A percentile compares a stretch with the other conserved stretches of the same genome.
Conservation (phyloP, 1,139 yeast genomes). For the Protomyces lactucae-debilis region DNA sequence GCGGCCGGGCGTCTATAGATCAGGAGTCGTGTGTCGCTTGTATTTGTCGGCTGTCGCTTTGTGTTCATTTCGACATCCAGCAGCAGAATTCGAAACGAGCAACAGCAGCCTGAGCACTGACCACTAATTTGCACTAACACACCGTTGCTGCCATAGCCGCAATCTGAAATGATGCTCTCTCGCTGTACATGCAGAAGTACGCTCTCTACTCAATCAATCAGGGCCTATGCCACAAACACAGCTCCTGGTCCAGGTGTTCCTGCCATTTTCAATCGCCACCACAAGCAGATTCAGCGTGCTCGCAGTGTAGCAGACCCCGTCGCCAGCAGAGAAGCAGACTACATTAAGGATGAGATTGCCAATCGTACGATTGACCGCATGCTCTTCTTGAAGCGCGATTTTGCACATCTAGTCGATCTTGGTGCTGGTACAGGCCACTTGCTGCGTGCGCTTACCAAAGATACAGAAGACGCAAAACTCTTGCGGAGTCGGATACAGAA, state of each 20-base stretch:
- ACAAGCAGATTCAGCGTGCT: conserved; percentile 58
- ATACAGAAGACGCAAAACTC: conserved; percentile 47
- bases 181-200: not conserved
- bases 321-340: conserved; percentile 61
- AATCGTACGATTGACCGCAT: conserved; percentile 66
- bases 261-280: conserved; percentile 59
- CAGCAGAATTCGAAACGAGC: no score
- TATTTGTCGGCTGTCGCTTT: no score
- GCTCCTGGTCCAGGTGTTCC: conserved; percentile 11
- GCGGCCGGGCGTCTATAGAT: no score
- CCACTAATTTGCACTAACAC: no score
- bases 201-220: not conserved
- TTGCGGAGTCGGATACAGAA: conserved; percentile 53
- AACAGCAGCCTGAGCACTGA: no score
- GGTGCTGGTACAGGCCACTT: conserved; percentile 71
- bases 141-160: no score
- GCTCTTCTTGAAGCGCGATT: conserved; percentile 58
- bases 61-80: no score
- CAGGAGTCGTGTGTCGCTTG: no score
- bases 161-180: not conserved
- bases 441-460: conserved; percentile 41
- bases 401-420: conserved; percentile 59
- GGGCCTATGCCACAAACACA: not conserved
- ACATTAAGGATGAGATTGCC: conserved; percentile 70
- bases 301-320: conserved; percentile 47